Evolutionary conservation across 495 filamentous ascomycete genomes (phyloP).

Genomic region (Penicillium longicatenatum): DNA sequence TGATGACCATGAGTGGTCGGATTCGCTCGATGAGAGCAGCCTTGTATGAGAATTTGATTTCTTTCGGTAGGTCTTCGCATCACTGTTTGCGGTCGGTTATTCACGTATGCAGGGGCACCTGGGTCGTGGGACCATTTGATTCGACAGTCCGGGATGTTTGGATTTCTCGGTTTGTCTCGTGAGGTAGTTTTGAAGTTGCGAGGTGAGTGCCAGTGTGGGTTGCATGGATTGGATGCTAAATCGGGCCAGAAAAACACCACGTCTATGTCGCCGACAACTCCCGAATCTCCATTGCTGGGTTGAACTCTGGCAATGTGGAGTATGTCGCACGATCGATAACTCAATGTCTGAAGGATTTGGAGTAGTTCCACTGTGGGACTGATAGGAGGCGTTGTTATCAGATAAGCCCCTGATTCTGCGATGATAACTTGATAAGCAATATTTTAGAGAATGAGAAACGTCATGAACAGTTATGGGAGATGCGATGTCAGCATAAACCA

Average conservation of each 20-base stretch:
- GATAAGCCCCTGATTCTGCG: neutral
- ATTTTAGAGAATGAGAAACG: neutral
- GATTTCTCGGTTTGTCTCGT: conserved; percentile 34
- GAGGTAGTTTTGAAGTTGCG: conserved; percentile 29
- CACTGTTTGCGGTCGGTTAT: neutral
- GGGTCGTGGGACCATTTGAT: conserved; percentile 42
- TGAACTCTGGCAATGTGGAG: conserved; percentile 41
- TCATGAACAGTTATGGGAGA: neutral
- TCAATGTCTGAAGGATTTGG: conserved; percentile 7
- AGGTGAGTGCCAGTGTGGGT: conserved; percentile 22
- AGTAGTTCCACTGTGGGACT: neutral
- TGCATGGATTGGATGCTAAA: conserved; percentile 3
- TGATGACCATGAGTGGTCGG: conserved; percentile 40
- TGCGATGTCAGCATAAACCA: neutral
- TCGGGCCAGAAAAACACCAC: conserved; percentile 34
- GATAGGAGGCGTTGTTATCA: neutral
- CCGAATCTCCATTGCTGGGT: conserved; percentile 42
- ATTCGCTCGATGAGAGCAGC: conserved; percentile 37
- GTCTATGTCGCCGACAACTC: conserved; percentile 43
- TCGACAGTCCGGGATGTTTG: conserved; percentile 46
- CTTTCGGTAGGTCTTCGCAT: conserved; percentile 13
- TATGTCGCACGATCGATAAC: conserved; percentile 37
- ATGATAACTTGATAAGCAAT: neutral
- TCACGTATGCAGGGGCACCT: conserved; percentile 23
- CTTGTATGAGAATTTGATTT: conserved; percentile 28